phyloP scores from a whole-genome alignment of 1,284 basidiomycete genomes.

The Ceratobasidium sp. region DNA sequence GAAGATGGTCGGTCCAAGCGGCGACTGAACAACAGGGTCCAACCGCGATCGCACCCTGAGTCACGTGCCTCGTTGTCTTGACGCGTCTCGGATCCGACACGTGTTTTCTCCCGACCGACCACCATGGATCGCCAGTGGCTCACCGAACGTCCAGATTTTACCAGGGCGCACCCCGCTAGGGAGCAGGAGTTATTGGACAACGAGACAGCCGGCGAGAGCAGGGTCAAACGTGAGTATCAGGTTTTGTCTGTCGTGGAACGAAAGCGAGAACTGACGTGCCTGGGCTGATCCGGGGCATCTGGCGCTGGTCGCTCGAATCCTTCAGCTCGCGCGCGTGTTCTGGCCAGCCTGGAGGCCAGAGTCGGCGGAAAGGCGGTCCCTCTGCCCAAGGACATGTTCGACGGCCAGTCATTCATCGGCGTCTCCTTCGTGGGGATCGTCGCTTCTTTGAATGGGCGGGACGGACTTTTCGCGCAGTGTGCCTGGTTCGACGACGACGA shows the following conservation, averaged over 20 bases:
- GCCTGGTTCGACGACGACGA: slow-evolving; percentile 14
- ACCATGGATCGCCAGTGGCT: not conserved
- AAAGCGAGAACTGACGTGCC: not conserved
- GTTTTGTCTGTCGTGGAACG: not conserved
- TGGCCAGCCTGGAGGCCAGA: not conserved
- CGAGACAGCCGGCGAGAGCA: not conserved
- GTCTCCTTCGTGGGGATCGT: not conserved
- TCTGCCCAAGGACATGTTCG: not conserved
- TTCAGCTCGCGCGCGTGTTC: not conserved
- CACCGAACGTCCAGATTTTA: not conserved
- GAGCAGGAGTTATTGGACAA: not conserved
- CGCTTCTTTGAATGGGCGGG: slow-evolving; percentile 1
- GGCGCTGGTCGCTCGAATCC: not conserved
- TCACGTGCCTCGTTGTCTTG: not conserved
- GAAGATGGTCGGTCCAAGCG: not conserved
- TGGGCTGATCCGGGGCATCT: not conserved
- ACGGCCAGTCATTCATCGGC: not conserved
- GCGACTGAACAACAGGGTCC: not conserved
- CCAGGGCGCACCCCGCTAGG: not conserved
- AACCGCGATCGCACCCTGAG: not conserved
- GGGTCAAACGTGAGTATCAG: not conserved
- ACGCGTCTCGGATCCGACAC: not conserved
- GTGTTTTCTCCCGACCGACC: not conserved
- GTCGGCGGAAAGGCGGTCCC: not conserved
- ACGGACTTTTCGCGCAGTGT: slow-evolving; percentile 9